Conservation (phyloP, 805 yeast species). For the Candida fluviatilis region DNA sequence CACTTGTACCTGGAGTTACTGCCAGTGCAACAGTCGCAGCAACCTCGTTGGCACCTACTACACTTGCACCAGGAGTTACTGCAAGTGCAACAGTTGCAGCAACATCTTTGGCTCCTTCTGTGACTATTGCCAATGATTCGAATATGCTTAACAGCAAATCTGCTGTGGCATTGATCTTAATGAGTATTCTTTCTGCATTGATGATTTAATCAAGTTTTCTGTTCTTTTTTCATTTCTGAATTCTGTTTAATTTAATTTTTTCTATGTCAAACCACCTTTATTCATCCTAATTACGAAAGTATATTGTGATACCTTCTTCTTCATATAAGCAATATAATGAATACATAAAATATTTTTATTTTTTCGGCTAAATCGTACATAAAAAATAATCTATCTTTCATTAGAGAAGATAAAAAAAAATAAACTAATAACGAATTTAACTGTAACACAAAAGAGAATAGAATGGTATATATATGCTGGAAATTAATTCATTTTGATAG, state of each 20-base stretch:
- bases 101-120: background rate
- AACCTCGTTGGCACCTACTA: background rate
- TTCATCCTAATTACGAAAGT: too few relatives aligned
- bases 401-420: too few relatives aligned
- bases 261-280: too few relatives aligned
- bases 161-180: background rate
- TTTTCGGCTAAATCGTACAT: too few relatives aligned
- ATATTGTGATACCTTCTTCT: too few relatives aligned
- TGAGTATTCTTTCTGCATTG: background rate
- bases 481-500: too few relatives aligned
- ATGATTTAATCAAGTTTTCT: background rate
- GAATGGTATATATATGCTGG: too few relatives aligned
- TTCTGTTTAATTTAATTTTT: background rate
- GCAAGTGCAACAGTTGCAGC: background rate
- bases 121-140: background rate
- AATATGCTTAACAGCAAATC: background rate
- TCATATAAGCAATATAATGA: too few relatives aligned
- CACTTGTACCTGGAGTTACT: background rate
- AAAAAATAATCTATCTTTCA: too few relatives aligned
- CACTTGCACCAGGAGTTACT: background rate
- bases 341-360: too few relatives aligned
- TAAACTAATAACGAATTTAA: too few relatives aligned
- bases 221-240: background rate
- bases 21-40: background rate
- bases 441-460: too few relatives aligned